Evolutionary conservation across 352 stramenopile species (phyloP).

Genomic region (Pythium apleroticum): DNA sequence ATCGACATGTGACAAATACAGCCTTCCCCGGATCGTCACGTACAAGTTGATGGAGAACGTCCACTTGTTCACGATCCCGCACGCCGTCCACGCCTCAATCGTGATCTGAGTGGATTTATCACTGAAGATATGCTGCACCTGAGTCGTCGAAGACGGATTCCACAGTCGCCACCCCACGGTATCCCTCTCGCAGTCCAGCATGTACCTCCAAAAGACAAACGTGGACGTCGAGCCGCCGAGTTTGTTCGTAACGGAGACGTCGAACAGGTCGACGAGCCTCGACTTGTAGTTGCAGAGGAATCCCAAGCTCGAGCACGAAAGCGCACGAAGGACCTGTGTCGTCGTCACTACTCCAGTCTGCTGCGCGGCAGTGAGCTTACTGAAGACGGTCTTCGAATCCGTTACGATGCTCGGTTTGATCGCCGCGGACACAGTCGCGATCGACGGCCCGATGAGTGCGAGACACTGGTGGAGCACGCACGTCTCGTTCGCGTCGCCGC

Average conservation of each 20-base stretch:
- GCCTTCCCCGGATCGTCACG: slow-evolving; percentile 6
- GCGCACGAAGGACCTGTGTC: slow-evolving; percentile 8
- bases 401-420: slow-evolving; percentile 2
- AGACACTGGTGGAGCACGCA: slow-evolving; percentile 27
- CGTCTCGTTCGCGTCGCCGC: not conserved
- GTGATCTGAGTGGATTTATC: slow-evolving; percentile 5
- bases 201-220: slow-evolving; percentile 30
- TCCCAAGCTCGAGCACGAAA: slow-evolving; percentile 6
- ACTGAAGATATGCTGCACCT: slow-evolving; percentile 8
- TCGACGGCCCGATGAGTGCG: slow-evolving; percentile 7
- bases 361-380: not conserved
- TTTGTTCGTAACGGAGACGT: not conserved
- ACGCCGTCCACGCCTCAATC: slow-evolving; percentile 65
- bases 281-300: slow-evolving; percentile 14
- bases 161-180: slow-evolving; percentile 2
- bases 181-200: slow-evolving; percentile 7
- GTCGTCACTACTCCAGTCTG: not conserved
- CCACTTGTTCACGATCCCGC: slow-evolving; percentile 44
- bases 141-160: slow-evolving; percentile 5
- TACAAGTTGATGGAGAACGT: slow-evolving; percentile 56
- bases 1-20: slow-evolving; percentile 1
- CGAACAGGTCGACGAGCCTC: slow-evolving; percentile 5
- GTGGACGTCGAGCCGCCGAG: not conserved
- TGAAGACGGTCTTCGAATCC: slow-evolving; percentile 8
- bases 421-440: not conserved